Evolutionary conservation across 768 basidiomycete species (phyloP), one percentile per base, ranked within the genome.

Genomic region (Russula ochroleuca): DNA sequence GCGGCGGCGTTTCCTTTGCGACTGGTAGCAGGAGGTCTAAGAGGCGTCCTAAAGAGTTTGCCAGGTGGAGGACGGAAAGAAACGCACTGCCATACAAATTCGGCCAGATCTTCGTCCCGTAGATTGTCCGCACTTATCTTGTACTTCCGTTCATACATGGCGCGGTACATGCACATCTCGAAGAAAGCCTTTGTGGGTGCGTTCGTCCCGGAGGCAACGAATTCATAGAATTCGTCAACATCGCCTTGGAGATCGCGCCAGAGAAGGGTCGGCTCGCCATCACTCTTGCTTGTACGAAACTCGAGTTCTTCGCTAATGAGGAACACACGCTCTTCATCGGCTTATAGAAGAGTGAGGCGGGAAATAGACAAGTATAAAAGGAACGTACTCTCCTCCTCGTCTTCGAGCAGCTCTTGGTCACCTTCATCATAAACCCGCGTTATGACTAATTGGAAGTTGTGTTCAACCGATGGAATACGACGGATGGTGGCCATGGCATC

Each of bases 341-440:
- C 95, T 98, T 71, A 40, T 64, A 59, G 21, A 43, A 21, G 53
- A 28, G 51, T 55, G 41, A 72, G 57, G 9, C 31, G 8, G 48
- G 38, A 2, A 55, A 6, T 25, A 47, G 25, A 38, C 33, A 51
- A 17, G 54, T 33, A 28, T 33, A 19, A 14, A 43, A 40, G 45
- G 25, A 17, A 76, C 85, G 69, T 67, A 88, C 89, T 89, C 77
- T 91, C 88, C 62, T 94, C 94, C 73, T 96, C 93, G 69, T 98
- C 96, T 70, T 97, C 94, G 19, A 98, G 76, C 47, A 98, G 74
- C 70, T 96, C 90, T 74, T 96, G 94, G 72, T 98, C 95, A 3
- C 94, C 97, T 66, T 98, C 96, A 69, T 98, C 94, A 71, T 92
- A 98, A 1, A 97, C 94, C 64, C 95, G 81, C n/a, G 94, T 97